Evolutionary conservation across 352 stramenopile genomes (phyloP), one percentile per base, ranked within the genome.

Genomic region (Globisporangium ultimum): DNA sequence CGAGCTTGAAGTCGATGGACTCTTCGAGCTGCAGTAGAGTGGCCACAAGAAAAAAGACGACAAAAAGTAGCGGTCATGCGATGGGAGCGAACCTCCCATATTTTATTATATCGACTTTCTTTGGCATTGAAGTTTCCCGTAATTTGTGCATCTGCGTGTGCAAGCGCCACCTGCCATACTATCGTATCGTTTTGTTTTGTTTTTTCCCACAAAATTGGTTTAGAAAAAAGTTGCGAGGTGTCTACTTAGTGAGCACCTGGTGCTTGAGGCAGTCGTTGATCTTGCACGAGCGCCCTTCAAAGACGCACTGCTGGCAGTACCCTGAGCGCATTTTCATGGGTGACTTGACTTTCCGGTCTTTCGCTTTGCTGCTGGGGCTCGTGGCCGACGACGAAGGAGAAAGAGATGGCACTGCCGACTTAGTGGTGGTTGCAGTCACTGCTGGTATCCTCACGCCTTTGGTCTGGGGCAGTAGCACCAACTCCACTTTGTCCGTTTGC

Each of bases 1-100:
- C 28, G 86, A 95, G 53, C 72, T 96, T 8, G 85, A 94, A 45
- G 28, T 89, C 49, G 71, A 80, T 22, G 84, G 82, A 11, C 66
- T 94, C 40, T 94, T 88, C 43, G 82, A 88, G 61, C 45, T 93
- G 63, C 72, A 75, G 48, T 88, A 79, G 64, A 36, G 42, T 17
- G 13, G 12, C 28, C 3, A 36, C 24, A 5, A 2, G 5, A 28
- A 28, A 22, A 36, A 42, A 18, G n/a, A 10, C 28, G 8, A 36
- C 28, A 10, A 36, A 10, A 36, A 36, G 28, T 36, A 36, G 28
- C 28, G 24, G 5, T 28, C 28, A 36, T 36, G 28, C 9, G 28
- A 36, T 36, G 28, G 28, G 24, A 32, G 4, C 28, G 28, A 43
- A 10, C 15, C 28, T 21, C 48, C 14, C n/a, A 40, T 41, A 20